phyloP scores from a whole-genome alignment of 805 yeast genomes.

The Lipomyces sp. region DNA sequence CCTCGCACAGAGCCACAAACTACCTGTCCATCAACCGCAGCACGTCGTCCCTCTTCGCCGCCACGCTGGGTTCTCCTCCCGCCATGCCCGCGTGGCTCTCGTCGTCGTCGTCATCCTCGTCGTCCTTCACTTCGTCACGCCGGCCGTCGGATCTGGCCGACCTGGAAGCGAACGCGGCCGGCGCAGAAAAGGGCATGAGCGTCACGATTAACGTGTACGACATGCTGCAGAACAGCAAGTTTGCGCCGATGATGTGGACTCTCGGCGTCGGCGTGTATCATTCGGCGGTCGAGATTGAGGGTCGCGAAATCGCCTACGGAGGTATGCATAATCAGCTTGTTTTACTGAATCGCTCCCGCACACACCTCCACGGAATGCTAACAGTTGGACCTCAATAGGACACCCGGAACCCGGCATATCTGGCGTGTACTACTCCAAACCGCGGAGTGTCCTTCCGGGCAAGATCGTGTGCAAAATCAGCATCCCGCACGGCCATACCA shows the following conservation, averaged over 20 bases:
- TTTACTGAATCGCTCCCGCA: neutral
- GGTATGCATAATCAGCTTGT: conserved; percentile 6
- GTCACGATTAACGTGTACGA: conserved; percentile 29
- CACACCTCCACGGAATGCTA: neutral
- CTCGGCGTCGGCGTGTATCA: conserved; percentile 29
- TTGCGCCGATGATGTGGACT: conserved; percentile 25
- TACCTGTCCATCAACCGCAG: neutral
- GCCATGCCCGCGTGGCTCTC: neutral
- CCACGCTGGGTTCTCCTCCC: neutral
- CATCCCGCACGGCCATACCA: conserved; percentile 21
- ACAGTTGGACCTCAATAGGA: too few relatives aligned
- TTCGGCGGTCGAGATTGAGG: conserved; percentile 30
- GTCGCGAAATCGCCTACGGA: conserved; percentile 29
- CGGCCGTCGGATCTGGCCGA: neutral
- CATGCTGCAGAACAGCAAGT: conserved; percentile 23
- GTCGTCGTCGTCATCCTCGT: conserved; percentile 7
- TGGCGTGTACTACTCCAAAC: conserved; percentile 27
- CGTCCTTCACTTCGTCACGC: neutral
- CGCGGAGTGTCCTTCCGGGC: conserved; percentile 23
- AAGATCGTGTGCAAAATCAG: conserved; percentile 19
- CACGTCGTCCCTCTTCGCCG: neutral
- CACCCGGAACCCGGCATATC: conserved; percentile 27
- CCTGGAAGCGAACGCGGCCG: neutral
- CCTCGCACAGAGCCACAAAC: neutral
- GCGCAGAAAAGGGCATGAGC: neutral